Evolutionary conservation across 306 rosid species (phyloP).

Genomic region (Cicer judaicum): DNA sequence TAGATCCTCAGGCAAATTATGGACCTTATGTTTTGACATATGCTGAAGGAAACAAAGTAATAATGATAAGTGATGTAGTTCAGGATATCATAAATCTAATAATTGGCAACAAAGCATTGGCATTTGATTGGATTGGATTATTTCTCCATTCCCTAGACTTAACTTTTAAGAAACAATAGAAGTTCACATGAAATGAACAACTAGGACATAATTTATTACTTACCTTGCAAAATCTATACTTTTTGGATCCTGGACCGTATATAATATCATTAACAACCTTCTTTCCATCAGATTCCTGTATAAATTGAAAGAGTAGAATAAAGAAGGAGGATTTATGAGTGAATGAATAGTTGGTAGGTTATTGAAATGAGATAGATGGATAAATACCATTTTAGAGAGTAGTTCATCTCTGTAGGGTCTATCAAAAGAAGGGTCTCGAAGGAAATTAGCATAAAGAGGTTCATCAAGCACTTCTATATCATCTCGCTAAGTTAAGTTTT

Average conservation of each 20-base stretch:
- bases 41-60: constrained; percentile 57
- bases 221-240: constrained; percentile 78
- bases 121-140: constrained; percentile 1
- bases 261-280: constrained; percentile 67
- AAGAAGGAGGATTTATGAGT: neutral
- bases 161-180: neutral
- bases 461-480: constrained; percentile 82
- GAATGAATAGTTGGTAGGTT: neutral
- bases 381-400: constrained; percentile 53
- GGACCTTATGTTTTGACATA: constrained; percentile 71
- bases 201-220: neutral
- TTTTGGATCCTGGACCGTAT: constrained; percentile 64
- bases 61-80: constrained; percentile 8
- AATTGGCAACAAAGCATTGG: constrained; percentile 24
- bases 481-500: constrained; percentile 56
- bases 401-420: constrained; percentile 77
- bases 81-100: neutral
- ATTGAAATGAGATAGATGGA: neutral
- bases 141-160: neutral
- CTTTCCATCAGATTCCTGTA: constrained; percentile 76
- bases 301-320: constrained; percentile 3
- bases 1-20: constrained; percentile 67
- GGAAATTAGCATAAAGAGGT: constrained; percentile 79
- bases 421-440: constrained; percentile 59
- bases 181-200: neutral